phyloP scores from a whole-genome alignment of 345 rosid species.

The Brassica rapa region DNA sequence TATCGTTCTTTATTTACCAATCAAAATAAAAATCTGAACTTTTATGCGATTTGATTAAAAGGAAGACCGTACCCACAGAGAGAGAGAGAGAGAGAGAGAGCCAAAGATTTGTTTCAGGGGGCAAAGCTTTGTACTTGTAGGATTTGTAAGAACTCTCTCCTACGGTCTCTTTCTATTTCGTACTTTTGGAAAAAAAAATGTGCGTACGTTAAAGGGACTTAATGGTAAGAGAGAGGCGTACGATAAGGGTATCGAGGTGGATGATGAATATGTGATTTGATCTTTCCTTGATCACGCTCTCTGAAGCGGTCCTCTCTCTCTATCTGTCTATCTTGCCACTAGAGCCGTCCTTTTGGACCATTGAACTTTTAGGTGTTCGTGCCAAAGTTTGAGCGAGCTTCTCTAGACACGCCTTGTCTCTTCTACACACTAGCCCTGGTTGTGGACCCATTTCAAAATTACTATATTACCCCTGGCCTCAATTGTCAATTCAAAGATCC shows the following conservation, averaged over 20 bases:
- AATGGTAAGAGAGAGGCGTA: conserved; percentile 22
- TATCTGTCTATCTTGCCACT: conserved; percentile 14
- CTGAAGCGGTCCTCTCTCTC: conserved; percentile 31
- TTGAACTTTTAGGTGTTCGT: conserved; percentile 46
- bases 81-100: conserved; percentile 5
- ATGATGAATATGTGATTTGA: conserved; percentile 29
- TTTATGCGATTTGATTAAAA: conserved; percentile 22
- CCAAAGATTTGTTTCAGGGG: background rate
- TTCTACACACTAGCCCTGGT: conserved; percentile 19
- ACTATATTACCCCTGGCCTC: background rate
- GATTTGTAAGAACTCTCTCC: background rate
- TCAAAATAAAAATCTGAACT: background rate
- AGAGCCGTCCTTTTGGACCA: conserved; percentile 42
- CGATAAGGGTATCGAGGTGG: conserved; percentile 16
- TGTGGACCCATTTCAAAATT: conserved; percentile 6
- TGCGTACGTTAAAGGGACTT: conserved; percentile 37
- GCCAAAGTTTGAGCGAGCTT: conserved; percentile 43
- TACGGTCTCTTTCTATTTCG: conserved; percentile 22
- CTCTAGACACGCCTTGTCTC: conserved; percentile 42
- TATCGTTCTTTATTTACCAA: background rate
- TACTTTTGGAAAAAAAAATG: conserved; percentile 11
- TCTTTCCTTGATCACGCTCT: conserved; percentile 16
- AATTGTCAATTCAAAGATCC: conserved; percentile 12
- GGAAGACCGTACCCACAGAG: conserved; percentile 12
- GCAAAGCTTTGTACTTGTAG: conserved; percentile 28